Base-by-base conservation (phyloP, 768 basidiomycete species). In the Agaricus subrufescens region DNA sequence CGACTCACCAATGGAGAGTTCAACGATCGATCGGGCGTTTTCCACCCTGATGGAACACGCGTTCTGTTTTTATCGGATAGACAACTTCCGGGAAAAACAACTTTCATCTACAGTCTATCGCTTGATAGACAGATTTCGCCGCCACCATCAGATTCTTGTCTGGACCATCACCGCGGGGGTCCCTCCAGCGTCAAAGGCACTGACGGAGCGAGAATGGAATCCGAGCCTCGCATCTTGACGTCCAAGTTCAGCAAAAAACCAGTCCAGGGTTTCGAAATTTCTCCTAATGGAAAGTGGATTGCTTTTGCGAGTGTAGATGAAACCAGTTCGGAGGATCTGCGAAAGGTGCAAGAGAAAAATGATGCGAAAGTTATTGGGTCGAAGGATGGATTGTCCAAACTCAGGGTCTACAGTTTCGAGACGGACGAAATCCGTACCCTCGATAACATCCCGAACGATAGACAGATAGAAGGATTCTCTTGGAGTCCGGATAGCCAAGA, bases 61-160 rank as follows among this genome's bases (percentile, higher is more conserved):
- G 61, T 72, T 39, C 39, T 70, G 11, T 71, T 71, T 56, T 50
- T 70, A 40, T 69, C 69, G 30, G 70, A 72, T 48, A 65, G 70
- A 52, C 54, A 62, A 26, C 61, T 57, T 26, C 62, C 64, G 19
- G 71, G 71, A 4, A 70, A 68, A 57, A 59, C 30, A 38, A 50
- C 25, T 12, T 25, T 40, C 25, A 31, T 56, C 15, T 56, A 56
- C 37, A 50, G 23, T 27, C 23, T 56, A 40, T 34, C 49, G 42
- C 40, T 56, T 56, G 55, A 42, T 56, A 6, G 34, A 34, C 34
- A 34, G 34, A 34, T 34, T 11, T 34, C 34, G 34, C 48, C 50
- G 54, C 25, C n/a, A 4, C 46, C 47, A 12, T 23, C 39, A 15
- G 54, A 42, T 49, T 46, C 47, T 55, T 40, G 48, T 61, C 26